Evolutionary conservation across 2,329 filamentous ascomycete genomes (phyloP).

Genomic region (Diaporthe vexans): DNA sequence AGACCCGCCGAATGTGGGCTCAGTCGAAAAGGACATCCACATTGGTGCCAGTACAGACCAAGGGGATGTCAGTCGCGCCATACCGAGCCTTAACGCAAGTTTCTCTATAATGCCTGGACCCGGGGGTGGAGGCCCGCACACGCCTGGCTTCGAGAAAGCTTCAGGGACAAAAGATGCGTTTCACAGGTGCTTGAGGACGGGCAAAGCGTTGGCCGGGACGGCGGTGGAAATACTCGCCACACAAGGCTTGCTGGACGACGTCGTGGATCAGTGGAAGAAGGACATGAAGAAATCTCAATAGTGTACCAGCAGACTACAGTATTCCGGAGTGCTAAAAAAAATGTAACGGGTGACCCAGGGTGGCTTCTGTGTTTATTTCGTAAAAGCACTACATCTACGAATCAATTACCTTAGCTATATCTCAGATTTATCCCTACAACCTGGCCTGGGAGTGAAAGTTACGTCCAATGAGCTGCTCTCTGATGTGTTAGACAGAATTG

Average conservation of each 20-base stretch:
- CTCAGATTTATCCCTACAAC: not conserved
- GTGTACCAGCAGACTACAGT: no score
- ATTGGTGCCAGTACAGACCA: slow-evolving; percentile 69
- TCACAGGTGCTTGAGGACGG: slow-evolving; percentile 59
- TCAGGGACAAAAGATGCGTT: slow-evolving; percentile 64
- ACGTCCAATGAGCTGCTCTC: not conserved
- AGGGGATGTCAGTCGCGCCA: slow-evolving; percentile 69
- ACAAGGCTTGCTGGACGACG: slow-evolving; percentile 57
- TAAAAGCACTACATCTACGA: no score
- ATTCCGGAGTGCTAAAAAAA: not conserved
- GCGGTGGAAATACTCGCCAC: slow-evolving; percentile 62
- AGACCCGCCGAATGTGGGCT: slow-evolving; percentile 48
- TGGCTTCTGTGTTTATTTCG: no score
- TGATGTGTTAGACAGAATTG: not conserved
- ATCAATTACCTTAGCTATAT: no score
- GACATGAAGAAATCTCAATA: slow-evolving; percentile 44
- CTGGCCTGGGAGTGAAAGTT: not conserved
- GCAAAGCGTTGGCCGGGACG: slow-evolving; percentile 62
- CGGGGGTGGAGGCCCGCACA: slow-evolving; percentile 64
- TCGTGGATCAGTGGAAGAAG: slow-evolving; percentile 57
- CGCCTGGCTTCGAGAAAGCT: slow-evolving; percentile 64
- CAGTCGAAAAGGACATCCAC: slow-evolving; percentile 24
- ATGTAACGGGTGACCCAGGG: no score
- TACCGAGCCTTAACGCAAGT: slow-evolving; percentile 67
- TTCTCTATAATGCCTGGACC: slow-evolving; percentile 64